These are phyloP conservation scores for Aspergillus candidus DNA, from an alignment of 2,329 filamentous ascomycete genomes.

Conservation along the genomic window DNA sequence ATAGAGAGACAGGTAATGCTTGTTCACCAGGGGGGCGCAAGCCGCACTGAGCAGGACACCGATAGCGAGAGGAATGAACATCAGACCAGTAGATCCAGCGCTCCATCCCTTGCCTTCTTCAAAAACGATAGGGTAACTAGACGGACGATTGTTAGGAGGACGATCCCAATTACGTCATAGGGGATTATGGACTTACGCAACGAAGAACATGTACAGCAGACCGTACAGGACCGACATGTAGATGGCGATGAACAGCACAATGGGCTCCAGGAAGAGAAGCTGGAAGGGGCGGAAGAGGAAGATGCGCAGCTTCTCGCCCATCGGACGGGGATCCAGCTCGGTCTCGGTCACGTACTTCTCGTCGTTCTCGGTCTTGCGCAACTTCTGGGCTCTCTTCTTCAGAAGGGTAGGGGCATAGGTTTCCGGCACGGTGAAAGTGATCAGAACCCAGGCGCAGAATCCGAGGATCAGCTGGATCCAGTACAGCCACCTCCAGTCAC, in stretches of 20 bases:
- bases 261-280: conserved; percentile 75
- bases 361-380: conserved; percentile 64
- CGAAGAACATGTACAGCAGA: conserved; percentile 49
- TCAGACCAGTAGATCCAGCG: conserved; percentile 67
- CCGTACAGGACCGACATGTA: conserved; percentile 74
- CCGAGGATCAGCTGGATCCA: conserved; percentile 79
- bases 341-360: conserved; percentile 67
- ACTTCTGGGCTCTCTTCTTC: conserved; percentile 60
- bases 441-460: conserved; percentile 63
- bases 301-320: conserved; percentile 62
- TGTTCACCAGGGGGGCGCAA: conserved; percentile 69
- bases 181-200: conserved; percentile 45
- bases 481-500: conserved; percentile 74
- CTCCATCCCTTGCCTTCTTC: conserved; percentile 72
- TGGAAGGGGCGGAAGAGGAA: conserved; percentile 81
- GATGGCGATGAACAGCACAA: conserved; percentile 74
- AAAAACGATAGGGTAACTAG: conserved; percentile 56
- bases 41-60: conserved; percentile 64
- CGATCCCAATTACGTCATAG: not conserved
- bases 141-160: conserved; percentile 10
- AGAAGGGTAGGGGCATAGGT: conserved; percentile 81
- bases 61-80: conserved; percentile 79
- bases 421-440: conserved; percentile 84
- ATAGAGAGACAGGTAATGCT: conserved; percentile 65
- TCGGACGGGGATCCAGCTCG: conserved; percentile 66